These are phyloP conservation scores for Beauveria medogensis DNA, from an alignment of 2,329 filamentous ascomycete species.

Conservation along the genomic window DNA sequence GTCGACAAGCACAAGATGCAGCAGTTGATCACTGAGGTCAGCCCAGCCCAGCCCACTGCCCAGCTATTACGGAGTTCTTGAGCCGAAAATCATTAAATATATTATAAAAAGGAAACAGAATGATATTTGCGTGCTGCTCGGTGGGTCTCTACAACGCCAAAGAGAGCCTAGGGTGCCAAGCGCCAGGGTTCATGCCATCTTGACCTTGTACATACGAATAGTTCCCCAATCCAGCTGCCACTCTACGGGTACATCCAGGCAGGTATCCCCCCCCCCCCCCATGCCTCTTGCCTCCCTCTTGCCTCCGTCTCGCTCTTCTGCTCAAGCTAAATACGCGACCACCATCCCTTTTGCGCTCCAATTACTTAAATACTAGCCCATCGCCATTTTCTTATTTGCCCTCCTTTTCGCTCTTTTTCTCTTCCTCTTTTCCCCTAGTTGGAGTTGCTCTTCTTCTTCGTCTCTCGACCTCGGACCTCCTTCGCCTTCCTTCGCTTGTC, in stretches of 20 bases:
- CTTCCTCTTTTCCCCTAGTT: neutral
- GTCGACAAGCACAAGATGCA: neutral
- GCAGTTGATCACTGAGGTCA: neutral
- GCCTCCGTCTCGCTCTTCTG: neutral
- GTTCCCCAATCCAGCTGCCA: constrained; percentile 1
- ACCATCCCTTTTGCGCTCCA: neutral
- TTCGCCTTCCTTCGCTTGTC: neutral
- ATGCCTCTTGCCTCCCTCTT: no score
- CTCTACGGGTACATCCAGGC: neutral
- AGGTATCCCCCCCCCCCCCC: neutral
- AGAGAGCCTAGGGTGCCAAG: neutral
- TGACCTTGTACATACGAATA: neutral
- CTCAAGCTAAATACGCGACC: constrained; percentile 6
- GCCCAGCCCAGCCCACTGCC: neutral
- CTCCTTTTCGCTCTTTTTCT: neutral
- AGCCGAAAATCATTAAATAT: neutral
- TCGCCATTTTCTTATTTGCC: constrained; percentile 3
- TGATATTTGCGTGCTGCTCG: neutral
- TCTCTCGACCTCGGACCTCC: neutral
- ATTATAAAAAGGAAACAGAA: neutral
- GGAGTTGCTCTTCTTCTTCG: neutral
- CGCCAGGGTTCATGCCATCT: constrained; percentile 3
- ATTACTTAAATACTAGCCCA: constrained; percentile 9
- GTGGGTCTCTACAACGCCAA: neutral
- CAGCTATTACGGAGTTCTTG: neutral